Conservation (phyloP, 164 flowering plant species). For the Nelumbo lutea region DNA sequence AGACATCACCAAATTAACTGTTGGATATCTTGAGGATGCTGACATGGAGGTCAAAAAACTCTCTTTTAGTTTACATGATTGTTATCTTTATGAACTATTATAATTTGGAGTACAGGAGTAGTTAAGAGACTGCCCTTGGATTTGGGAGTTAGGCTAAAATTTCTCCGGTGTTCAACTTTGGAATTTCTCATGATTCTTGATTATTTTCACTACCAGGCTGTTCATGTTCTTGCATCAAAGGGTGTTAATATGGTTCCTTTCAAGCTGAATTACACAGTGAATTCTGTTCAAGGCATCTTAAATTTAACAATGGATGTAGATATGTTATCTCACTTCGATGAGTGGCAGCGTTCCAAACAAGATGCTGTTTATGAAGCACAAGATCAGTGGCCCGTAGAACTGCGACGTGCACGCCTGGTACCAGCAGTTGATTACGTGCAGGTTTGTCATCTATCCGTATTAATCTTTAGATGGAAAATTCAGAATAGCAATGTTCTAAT, state of each 20-base stretch:
- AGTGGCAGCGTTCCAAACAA: constrained; percentile 71
- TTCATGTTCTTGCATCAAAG: constrained; percentile 60
- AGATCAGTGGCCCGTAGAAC: constrained; percentile 89
- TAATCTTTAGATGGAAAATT: background rate
- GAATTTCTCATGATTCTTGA: background rate
- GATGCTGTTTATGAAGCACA: constrained; percentile 87
- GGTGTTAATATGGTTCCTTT: constrained; percentile 85
- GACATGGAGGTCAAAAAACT: constrained; percentile 64
- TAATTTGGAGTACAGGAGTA: background rate
- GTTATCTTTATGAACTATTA: no score
- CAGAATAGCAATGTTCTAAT: background rate
- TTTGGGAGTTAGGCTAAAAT: background rate
- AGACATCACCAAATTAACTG: constrained; percentile 70
- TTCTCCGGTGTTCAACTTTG: background rate
- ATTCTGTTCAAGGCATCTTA: constrained; percentile 77
- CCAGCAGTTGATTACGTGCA: constrained; percentile 90
- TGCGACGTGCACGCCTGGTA: constrained; percentile 73
- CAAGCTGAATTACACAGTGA: constrained; percentile 65
- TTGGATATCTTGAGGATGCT: constrained; percentile 89
- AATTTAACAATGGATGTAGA: constrained; percentile 92
- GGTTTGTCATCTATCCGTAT: constrained; percentile 29
- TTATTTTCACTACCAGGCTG: constrained; percentile 46
- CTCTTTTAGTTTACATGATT: background rate
- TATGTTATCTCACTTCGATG: constrained; percentile 86
- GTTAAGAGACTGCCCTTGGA: background rate